Conservation (phyloP, 495 filamentous ascomycete species). For the Hypoxylon fuscum region DNA sequence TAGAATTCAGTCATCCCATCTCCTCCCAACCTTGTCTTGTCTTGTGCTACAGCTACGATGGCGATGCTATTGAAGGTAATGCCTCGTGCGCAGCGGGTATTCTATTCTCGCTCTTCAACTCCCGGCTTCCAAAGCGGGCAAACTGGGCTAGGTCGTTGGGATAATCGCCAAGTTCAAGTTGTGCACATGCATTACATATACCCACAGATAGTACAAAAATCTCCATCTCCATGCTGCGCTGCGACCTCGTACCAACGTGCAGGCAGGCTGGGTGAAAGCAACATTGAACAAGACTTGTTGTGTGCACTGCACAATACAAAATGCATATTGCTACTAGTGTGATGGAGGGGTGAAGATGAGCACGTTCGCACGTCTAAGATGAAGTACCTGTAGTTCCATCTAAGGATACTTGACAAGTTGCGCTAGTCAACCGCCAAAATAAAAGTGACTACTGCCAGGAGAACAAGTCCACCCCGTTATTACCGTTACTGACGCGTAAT, state of each 20-base stretch:
- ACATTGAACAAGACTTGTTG: constrained; percentile 7
- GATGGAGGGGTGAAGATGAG: constrained; percentile 4
- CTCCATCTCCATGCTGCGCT: constrained; percentile 8
- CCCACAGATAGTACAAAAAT: constrained; percentile 5
- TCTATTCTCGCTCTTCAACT: constrained; percentile 30
- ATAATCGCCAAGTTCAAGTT: constrained; percentile 5
- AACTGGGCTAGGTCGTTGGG: constrained; percentile 11
- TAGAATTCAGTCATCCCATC: constrained; percentile 22
- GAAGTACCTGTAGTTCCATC: constrained; percentile 28
- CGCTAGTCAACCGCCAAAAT: constrained; percentile 19
- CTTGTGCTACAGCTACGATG: constrained; percentile 30
- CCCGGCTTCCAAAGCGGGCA: constrained; percentile 36
- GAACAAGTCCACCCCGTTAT: constrained; percentile 27
- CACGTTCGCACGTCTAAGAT: constrained; percentile 23
- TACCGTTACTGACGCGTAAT: constrained; percentile 33
- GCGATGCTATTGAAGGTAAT: constrained; percentile 17
- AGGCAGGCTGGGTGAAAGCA: constrained; percentile 25
- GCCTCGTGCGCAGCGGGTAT: constrained; percentile 18
- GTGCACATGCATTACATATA: constrained; percentile 4
- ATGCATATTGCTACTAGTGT: constrained; percentile 33
- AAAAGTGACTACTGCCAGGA: constrained; percentile 23
- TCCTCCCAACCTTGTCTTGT: constrained; percentile 15
- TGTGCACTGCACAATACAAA: constrained; percentile 13
- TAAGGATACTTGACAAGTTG: constrained; percentile 24
- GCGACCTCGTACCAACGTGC: constrained; percentile 22